phyloP scores from a whole-genome alignment of 1,284 basidiomycete species.

The Schizophyllum amplum region DNA sequence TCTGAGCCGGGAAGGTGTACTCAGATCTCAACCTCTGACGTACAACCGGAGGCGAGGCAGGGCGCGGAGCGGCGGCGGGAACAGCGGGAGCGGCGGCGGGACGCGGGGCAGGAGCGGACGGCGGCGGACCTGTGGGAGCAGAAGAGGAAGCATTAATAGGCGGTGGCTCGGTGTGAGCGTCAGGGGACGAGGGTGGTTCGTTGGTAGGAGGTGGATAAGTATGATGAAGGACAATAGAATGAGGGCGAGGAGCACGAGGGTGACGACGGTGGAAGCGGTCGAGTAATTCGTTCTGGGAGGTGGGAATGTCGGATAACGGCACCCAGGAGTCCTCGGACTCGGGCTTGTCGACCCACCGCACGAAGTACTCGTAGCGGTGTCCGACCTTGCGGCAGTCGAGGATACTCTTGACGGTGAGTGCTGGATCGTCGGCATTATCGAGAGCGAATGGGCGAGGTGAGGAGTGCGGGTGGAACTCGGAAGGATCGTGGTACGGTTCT shows the following conservation, averaged over 20 bases:
- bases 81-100: too few species aligned
- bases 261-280: constrained; percentile 22
- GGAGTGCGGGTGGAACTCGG: constrained; percentile 16
- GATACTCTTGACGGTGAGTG: constrained; percentile 15
- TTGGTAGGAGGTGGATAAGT: background rate
- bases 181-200: too few species aligned
- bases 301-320: constrained; percentile 22
- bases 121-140: background rate
- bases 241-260: constrained; percentile 16
- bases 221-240: background rate
- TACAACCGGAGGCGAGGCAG: constrained; percentile 13
- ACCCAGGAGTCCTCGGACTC: constrained; percentile 23
- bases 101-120: background rate
- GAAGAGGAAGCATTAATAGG: too few species aligned
- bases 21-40: background rate
- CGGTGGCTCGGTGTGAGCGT: too few species aligned
- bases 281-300: constrained; percentile 16
- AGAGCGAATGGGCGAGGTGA: constrained; percentile 10
- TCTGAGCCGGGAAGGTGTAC: background rate
- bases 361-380: constrained; percentile 23
- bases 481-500: constrained; percentile 22
- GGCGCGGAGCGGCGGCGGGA: constrained; percentile 3
- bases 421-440: constrained; percentile 9
- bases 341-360: constrained; percentile 17
- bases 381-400: constrained; percentile 22